These are phyloP conservation scores for Trypanosoma conorhini DNA, from an alignment of 208 protist species.

Conservation along the genomic window DNA sequence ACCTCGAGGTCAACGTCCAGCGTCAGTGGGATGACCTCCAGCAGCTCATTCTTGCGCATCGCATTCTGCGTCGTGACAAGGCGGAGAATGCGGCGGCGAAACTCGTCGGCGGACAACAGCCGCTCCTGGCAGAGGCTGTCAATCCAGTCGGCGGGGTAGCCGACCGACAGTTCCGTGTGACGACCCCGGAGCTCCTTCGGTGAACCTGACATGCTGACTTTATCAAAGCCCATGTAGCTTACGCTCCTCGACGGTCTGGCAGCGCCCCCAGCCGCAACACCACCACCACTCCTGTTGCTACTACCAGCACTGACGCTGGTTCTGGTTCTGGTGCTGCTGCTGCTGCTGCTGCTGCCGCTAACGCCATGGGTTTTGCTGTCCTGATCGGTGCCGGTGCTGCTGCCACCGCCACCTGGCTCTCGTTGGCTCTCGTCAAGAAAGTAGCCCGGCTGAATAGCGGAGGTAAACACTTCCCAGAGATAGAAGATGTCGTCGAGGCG, in stretches of 20 bases:
- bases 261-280: neutral
- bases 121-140: conserved; percentile 52
- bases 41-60: conserved; percentile 60
- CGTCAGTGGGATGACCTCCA: conserved; percentile 81
- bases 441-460: conserved; percentile 57
- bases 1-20: conserved; percentile 79
- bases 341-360: neutral
- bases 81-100: conserved; percentile 65
- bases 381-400: neutral
- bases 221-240: conserved; percentile 1
- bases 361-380: neutral
- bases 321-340: neutral
- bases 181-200: conserved; percentile 27
- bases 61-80: conserved; percentile 62
- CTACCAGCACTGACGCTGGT: neutral
- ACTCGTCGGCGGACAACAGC: conserved; percentile 60
- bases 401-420: conserved; percentile 5
- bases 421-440: conserved; percentile 31
- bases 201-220: neutral
- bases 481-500: conserved; percentile 82
- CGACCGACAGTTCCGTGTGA: conserved; percentile 76
- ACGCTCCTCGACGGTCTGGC: neutral
- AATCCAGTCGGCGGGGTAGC: conserved; percentile 88
- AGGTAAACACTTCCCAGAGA: conserved; percentile 87
- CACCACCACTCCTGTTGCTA: conserved; percentile 5